Base-by-base conservation (phyloP, 73 alveolate species). In the Paramecium octaurelia region DNA sequence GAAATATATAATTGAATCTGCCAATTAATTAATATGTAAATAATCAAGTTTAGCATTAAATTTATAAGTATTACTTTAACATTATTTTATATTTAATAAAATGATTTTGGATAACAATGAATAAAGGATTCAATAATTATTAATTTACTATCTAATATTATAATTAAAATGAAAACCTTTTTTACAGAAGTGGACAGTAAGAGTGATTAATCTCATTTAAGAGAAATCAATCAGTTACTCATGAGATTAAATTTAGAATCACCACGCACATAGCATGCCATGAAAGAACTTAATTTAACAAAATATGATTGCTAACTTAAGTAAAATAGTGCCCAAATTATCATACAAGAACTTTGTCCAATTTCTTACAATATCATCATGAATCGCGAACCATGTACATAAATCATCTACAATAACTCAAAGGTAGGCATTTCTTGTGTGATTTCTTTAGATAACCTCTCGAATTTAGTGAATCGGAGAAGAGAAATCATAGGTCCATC, bases 401-500 rank as follows among this genome's bases (percentile, higher is more conserved):
- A 31, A 64, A 27, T 3, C 84, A 64, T 64, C 10, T 64, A 27
- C 27, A 64, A n/a, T 64, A 27, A 11, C 84, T 64, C 27, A 64
- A 64, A 27, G 84, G 84, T 64, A 31, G 21, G n/a, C 4, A 54
- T 18, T 18, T 18, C n/a, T 18, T 24, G 2, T 64, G 27, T 27
- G 16, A 64, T 27, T 64, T 3, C 24, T 64, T 64, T 64, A 64
- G 84, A 64, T 31, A 64, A 27, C 31, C 46, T 64, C 42, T 64
- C 29, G 46, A 31, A 27, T 64, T 11, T 64, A 31, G 84, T 64
- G 23, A 20, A 27, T 64, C 42, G 84, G 1, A 64, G 84, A 12
- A 64, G 84, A 64, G 84, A 64, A 64, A 64, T 64, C 46, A 64
- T 64, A 64, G 88, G 88, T 29, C 88, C 88, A 29, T 35, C 88